Evolutionary conservation across 2,329 filamentous ascomycete genomes (phyloP).

Genomic region (Lecanosticta acicola): DNA sequence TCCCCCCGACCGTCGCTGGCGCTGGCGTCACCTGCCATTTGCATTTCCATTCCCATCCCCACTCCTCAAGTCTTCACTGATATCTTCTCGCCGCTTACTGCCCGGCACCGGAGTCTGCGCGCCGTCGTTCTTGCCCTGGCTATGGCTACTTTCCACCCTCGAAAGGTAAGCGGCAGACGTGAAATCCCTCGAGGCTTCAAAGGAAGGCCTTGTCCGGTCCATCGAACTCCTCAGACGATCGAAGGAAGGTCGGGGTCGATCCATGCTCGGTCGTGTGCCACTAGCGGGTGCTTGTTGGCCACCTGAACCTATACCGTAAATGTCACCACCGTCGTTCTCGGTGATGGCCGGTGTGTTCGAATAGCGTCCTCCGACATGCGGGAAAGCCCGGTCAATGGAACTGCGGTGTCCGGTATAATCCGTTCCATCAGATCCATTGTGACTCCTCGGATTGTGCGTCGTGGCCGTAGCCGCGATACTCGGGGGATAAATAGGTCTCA

Average conservation of each 20-base stretch:
- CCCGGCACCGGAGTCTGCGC: not conserved
- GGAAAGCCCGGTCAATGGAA: slow-evolving; percentile 36
- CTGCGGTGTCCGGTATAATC: slow-evolving; percentile 62
- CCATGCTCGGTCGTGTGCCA: slow-evolving; percentile 52
- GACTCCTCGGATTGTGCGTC: slow-evolving; percentile 74
- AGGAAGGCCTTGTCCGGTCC: slow-evolving; percentile 77
- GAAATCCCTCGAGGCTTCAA: slow-evolving; percentile 83
- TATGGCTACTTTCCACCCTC: slow-evolving; percentile 58
- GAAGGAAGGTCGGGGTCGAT: slow-evolving; percentile 73
- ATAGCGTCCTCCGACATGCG: slow-evolving; percentile 22
- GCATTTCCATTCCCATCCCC: not conserved
- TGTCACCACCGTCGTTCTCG: slow-evolving; percentile 13
- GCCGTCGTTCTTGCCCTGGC: slow-evolving; percentile 1
- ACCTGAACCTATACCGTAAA: slow-evolving; percentile 3
- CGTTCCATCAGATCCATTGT: slow-evolving; percentile 90
- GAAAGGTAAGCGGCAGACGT: slow-evolving; percentile 82
- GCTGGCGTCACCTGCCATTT: slow-evolving; percentile 11
- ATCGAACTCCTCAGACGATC: slow-evolving; percentile 82
- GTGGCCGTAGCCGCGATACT: slow-evolving; percentile 72
- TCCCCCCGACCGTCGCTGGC: slow-evolving; percentile 1
- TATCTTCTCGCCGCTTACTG: slow-evolving; percentile 11
- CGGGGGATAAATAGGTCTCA: slow-evolving; percentile 87
- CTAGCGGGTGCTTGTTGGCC: slow-evolving; percentile 29
- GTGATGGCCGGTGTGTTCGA: slow-evolving; percentile 21
- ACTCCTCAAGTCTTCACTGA: slow-evolving; percentile 8